phyloP scores from a whole-genome alignment of 1,284 basidiomycete species.

The Laetiporus sulphureus region DNA sequence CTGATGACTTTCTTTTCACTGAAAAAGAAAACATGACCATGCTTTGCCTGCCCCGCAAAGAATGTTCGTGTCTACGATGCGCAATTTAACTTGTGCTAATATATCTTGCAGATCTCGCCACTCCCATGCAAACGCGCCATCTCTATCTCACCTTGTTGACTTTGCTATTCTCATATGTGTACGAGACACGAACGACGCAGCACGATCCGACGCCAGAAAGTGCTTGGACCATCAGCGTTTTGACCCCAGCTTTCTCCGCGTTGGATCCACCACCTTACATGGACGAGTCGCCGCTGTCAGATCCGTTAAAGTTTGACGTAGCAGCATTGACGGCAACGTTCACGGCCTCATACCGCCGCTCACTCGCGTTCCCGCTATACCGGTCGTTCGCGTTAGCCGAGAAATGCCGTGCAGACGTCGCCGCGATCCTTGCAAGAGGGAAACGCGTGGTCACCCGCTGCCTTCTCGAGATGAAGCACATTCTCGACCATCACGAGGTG shows the following conservation, averaged over 20 bases:
- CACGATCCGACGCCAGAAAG: conserved; percentile 76
- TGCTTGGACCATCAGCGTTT: conserved; percentile 69
- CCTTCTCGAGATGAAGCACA: conserved; percentile 60
- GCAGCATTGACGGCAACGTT: conserved; percentile 46
- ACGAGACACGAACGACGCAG: conserved; percentile 70
- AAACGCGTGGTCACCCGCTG: conserved; percentile 54
- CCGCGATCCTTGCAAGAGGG: conserved; percentile 48
- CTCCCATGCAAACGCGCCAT: conserved; percentile 43
- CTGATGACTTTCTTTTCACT: conserved; percentile 44
- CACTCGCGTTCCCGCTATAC: conserved; percentile 68
- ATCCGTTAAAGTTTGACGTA: conserved; percentile 28
- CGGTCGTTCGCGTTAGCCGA: conserved; percentile 69
- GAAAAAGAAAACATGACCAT: conserved; percentile 65
- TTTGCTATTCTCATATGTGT: conserved; percentile 67
- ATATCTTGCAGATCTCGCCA: conserved; percentile 46
- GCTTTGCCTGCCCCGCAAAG: conserved; percentile 66
- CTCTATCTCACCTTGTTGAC: conserved; percentile 65
- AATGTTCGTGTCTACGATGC: conserved; percentile 57
- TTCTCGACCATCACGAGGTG: conserved; percentile 72
- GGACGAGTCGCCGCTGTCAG: conserved; percentile 15
- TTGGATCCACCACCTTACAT: conserved; percentile 60
- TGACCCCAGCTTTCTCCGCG: conserved; percentile 70
- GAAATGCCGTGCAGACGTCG: conserved; percentile 57
- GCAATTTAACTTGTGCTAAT: conserved; percentile 3
- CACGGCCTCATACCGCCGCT: conserved; percentile 60